Evolutionary conservation across 176 grass and related monocot genomes (phyloP), one percentile per base, ranked within the genome.

Genomic region (Oryza australiensis): DNA sequence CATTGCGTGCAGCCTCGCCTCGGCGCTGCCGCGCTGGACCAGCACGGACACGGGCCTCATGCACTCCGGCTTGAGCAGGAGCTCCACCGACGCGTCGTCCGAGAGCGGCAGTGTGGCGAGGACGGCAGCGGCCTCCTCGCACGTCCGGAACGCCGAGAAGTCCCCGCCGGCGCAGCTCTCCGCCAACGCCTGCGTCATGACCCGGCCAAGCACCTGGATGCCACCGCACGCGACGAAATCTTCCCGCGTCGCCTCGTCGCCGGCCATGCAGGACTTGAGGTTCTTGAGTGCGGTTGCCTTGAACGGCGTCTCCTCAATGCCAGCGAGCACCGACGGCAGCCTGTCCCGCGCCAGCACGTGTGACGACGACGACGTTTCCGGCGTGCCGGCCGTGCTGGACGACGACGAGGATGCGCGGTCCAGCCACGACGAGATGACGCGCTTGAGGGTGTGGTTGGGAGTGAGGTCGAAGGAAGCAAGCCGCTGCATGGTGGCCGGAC

Each of bases 11-110:
- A 89, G 45, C 64, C 94, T 85, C 7, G 91, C 86, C 23, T 91
- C 94, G 40, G 89, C 81, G 87, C 91, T 88, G 48, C 94, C 94
- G 62, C 89, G 85, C 64, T 93, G 91, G 38, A 97, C 73, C 7
- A 97, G 85, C 42, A 74, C 75, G 27, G 76, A 81, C 76, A 91
- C 66, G 27, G 91, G 84, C 70, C 69, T 77, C 78, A 93, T 85
- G 78, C 83, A 87, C 46, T 97, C 84, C 5, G 91, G 88, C 49
- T 32, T 57, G 22, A 87, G 78, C 20, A 97, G 60, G 67, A 86
- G 76, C 23, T 72, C 91, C 40, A 86, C 72, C 16, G 91, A 91
- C 11, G 33, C 70, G 26, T 63, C 70, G 11, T 91, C 91, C 1
- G 55, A 63, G 1, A 88, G 20, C 5, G 74, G 70, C 46, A 94